Evolutionary conservation across 2,329 filamentous ascomycete genomes (phyloP).

Genomic region (Aulographum hederae): DNA sequence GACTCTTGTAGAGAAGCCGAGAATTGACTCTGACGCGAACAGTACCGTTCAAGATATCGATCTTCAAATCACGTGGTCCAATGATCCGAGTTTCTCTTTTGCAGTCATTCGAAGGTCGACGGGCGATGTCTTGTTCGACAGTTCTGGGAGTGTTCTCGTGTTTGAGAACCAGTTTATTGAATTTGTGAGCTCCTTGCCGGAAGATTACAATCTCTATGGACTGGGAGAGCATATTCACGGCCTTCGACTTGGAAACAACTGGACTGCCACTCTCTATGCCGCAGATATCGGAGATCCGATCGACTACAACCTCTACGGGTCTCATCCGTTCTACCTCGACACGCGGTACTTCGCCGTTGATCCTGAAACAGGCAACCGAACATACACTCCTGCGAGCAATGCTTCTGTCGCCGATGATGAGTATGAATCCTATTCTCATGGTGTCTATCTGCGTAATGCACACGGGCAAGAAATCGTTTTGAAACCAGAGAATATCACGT

Average conservation of each 20-base stretch:
- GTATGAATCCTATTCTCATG: conserved; percentile 54
- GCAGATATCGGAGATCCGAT: conserved; percentile 50
- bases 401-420: conserved; percentile 24
- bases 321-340: conserved; percentile 63
- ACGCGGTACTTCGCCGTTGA: conserved; percentile 53
- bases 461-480: conserved; percentile 60
- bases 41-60: conserved; percentile 23
- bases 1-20: conserved; percentile 39
- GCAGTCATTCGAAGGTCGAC: conserved; percentile 36
- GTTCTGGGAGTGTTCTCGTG: conserved; percentile 43
- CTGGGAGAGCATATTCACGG: conserved; percentile 57
- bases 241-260: conserved; percentile 53
- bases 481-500: conserved; percentile 45
- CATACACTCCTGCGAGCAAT: conserved; percentile 1
- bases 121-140: conserved; percentile 52
- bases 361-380: conserved; percentile 23
- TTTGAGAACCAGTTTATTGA: conserved; percentile 68
- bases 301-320: conserved; percentile 53
- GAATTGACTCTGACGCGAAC: conserved; percentile 22
- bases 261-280: conserved; percentile 49
- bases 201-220: conserved; percentile 60
- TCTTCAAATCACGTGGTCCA: conserved; percentile 35
- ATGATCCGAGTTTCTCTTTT: conserved; percentile 39
- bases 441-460: conserved; percentile 58
- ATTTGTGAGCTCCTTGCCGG: conserved; percentile 45